Evolutionary conservation across 306 rosid genomes (phyloP), one percentile per base, ranked within the genome.

Genomic region (Ochetophila trinervis): DNA sequence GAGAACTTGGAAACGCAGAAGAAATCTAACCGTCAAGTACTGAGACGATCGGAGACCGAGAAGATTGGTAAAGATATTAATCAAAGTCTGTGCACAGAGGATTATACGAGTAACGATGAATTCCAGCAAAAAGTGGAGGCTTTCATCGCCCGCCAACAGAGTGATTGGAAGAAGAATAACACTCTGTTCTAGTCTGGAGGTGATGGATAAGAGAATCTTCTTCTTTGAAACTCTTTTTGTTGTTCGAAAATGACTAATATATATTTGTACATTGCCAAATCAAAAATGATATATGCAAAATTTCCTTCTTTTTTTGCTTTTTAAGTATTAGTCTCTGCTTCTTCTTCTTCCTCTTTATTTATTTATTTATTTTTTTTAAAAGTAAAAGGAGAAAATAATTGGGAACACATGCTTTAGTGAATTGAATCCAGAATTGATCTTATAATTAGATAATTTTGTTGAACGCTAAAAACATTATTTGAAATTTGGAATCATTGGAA

Each of bases 81-180:
- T 57, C 15, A 48, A 15, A 67, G 66, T 17, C 70, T 75, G 6
- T 73, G 60, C 40, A 76, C 84, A 1, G 95, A 92, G 32, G 95
- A 89, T 36, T 48, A 40, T 15, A 80, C 87, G 91, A 89, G 87
- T 62, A 80, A 82, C 56, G 98, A 92, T 34, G 98, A 92, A 65
- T 92, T 92, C 65, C 87, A 81, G n/a, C 58, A 57, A 68, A 82
- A 79, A 68, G 87, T 92, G 3, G 98, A 89, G 62, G 91, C 86
- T 55, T 92, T 92, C 86, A 89, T 92, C 40, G 96, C 89, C 2
- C 62, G 77, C 67, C 89, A 92, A 62, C 93, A 92, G 71, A 92
- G 68, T 12, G 86, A 35, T 85, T 40, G 68, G 77, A 62, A 82
- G 86, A 80, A 76, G 96, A 86, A 79, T 77, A 76, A 20, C 22